These are phyloP conservation scores for Phellinidium pouzarii DNA, from an alignment of 1,284 basidiomycete species.

Conservation along the genomic window DNA sequence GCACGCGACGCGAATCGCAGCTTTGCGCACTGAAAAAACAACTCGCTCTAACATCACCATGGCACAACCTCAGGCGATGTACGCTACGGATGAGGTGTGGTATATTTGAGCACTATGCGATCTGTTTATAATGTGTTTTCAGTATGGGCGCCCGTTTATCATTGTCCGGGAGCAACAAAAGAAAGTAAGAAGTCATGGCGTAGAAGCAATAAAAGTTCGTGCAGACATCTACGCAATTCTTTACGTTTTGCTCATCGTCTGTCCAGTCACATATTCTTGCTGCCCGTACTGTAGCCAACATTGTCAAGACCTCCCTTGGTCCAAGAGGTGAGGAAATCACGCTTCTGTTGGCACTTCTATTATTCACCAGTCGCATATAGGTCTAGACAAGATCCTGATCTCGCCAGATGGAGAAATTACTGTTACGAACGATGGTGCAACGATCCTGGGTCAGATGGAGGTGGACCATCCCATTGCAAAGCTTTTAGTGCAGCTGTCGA, in stretches of 20 bases:
- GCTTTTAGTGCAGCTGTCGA: slow-evolving; percentile 92
- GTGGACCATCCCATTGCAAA: slow-evolving; percentile 99
- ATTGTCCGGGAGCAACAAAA: slow-evolving; percentile 92
- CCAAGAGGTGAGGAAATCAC: slow-evolving; percentile 63
- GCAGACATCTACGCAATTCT: not conserved
- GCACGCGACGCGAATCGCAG: slow-evolving; percentile 3
- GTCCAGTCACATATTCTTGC: slow-evolving; percentile 88
- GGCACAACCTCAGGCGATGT: slow-evolving; percentile 55
- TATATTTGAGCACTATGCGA: not conserved
- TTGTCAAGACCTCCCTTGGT: slow-evolving; percentile 91
- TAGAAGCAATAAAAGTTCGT: slow-evolving; percentile 91
- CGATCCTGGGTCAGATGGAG: slow-evolving; percentile 93
- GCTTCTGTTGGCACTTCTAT: not conserved
- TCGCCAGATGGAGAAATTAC: slow-evolving; percentile 98
- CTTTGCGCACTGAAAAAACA: not conserved
- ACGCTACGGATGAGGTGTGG: slow-evolving; percentile 86
- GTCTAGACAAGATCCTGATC: slow-evolving; percentile 98
- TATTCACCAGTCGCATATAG: slow-evolving; percentile 33
- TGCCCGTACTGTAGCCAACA: slow-evolving; percentile 88
- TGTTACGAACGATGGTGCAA: slow-evolving; percentile 98
- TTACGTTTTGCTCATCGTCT: slow-evolving; percentile 18
- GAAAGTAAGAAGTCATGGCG: slow-evolving; percentile 92
- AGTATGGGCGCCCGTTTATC: slow-evolving; percentile 97
- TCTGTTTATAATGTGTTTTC: slow-evolving; percentile 18
- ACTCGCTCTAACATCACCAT: not conserved